These are phyloP conservation scores for Monilinia fructigena DNA, from an alignment of 2,329 filamentous ascomycete genomes.

Conservation along the genomic window DNA sequence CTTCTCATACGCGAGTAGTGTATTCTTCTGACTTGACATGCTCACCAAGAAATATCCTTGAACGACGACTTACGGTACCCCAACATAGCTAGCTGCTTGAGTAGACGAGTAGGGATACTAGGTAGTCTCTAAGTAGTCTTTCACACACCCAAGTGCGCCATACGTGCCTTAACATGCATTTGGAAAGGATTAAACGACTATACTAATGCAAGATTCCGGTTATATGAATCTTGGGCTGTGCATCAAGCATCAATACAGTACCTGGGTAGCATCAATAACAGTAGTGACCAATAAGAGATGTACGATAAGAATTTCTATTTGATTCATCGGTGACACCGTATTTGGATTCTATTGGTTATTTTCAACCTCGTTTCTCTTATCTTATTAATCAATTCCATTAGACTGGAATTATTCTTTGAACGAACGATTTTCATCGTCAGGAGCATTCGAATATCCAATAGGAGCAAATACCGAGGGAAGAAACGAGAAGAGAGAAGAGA, in stretches of 20 bases:
- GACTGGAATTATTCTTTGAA: not conserved
- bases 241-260: not conserved
- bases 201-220: constrained; percentile 1
- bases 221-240: constrained; percentile 11
- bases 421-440: not conserved
- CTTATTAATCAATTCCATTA: not conserved
- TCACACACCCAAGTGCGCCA: not conserved
- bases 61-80: not conserved
- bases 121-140: too few relatives aligned
- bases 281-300: constrained; percentile 12
- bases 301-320: constrained; percentile 26
- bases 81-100: too few relatives aligned
- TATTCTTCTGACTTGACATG: not conserved
- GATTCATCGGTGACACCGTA: constrained; percentile 21
- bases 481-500: not conserved
- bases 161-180: constrained; percentile 13
- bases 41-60: not conserved
- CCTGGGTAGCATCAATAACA: not conserved
- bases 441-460: not conserved
- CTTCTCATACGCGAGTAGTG: not conserved
- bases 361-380: not conserved
- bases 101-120: too few relatives aligned
- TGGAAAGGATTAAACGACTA: too few relatives aligned
- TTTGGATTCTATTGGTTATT: not conserved
- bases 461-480: not conserved